Conservation (phyloP, 2,329 filamentous ascomycete genomes). For the Hirsutella thompsonii region DNA sequence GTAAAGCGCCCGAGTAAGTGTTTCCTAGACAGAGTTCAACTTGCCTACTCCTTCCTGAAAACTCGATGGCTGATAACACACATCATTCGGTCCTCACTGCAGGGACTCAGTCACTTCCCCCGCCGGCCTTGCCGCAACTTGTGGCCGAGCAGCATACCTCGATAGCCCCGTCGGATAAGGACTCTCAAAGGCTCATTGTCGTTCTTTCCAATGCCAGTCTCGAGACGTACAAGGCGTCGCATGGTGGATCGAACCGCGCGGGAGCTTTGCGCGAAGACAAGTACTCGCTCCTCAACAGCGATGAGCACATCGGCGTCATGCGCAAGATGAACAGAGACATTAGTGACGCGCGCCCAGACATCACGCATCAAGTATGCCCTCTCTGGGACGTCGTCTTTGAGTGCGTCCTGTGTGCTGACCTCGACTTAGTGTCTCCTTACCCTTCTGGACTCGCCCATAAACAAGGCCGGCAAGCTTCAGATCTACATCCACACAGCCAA, state of each 20-base stretch:
- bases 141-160: constrained; percentile 86
- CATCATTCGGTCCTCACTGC: not conserved
- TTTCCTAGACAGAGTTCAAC: not conserved
- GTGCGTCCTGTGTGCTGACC: constrained; percentile 19
- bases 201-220: constrained; percentile 94
- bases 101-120: constrained; percentile 92
- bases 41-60: not conserved
- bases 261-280: constrained; percentile 72
- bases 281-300: constrained; percentile 94
- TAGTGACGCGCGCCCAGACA: constrained; percentile 92
- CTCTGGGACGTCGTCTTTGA: too few species aligned
- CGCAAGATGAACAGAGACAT: constrained; percentile 99
- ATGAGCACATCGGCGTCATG: constrained; percentile 98
- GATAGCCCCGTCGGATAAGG: constrained; percentile 77
- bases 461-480: constrained; percentile 94
- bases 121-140: constrained; percentile 78
- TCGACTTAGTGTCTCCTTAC: constrained; percentile 76
- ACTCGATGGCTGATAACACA: not conserved
- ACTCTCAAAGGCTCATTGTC: constrained; percentile 83
- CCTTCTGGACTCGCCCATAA: constrained; percentile 92
- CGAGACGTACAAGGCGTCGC: constrained; percentile 90
- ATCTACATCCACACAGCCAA: constrained; percentile 98
- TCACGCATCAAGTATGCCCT: constrained; percentile 76
- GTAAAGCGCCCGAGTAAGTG: constrained; percentile 30
- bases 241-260: constrained; percentile 52